Evolutionary conservation across 495 filamentous ascomycete genomes (phyloP), one percentile per base, ranked within the genome.

Genomic region (Talaromyces adpressus): DNA sequence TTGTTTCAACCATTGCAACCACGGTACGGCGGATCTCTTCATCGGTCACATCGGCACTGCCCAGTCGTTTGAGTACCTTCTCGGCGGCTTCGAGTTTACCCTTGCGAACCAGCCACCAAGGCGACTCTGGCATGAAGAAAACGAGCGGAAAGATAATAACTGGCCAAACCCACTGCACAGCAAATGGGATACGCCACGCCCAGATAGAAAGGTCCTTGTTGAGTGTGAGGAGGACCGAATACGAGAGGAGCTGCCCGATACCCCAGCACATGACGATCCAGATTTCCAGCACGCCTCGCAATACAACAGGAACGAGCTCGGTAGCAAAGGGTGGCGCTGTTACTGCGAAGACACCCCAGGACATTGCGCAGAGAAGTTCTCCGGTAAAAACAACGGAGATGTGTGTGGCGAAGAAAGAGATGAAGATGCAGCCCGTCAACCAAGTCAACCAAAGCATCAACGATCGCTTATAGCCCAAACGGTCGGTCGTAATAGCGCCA

Each of bases 111-210:
- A 78, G 75, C 74, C 75, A 81, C 75, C 77, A 84, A 4, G 80
- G 80, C 6, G 74, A 75, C 51, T 80, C 80, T 1, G 82, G 82
- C 16, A 74, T 76, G 54, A 82, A 79, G 4, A 57, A 59, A 49
- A 74, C 65, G 0, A 68, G 68, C 18, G 80, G 61, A n/a, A 79
- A 69, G 6, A 85, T 68, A 1, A 78, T 71, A 39, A 79, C 71
- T 0, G 81, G 80, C 83, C 82, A 85, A 53, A 82, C 62, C 82
- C 82, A 85, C 66, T 84, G 83, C 9, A 84, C 59, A 6, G 80
- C 78, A 64, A 83, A 85, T 0, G 84, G 84, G 57, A 85, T 85
- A 32, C 75, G 77, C 63, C 83, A 87, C 29, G 77, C 75, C 83
- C 82, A 85, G 39, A 79, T 57, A 47, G 75, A 72, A 2, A 63